phyloP scores from a whole-genome alignment of 305 asterid genomes.

The Fraxinus greggii region DNA sequence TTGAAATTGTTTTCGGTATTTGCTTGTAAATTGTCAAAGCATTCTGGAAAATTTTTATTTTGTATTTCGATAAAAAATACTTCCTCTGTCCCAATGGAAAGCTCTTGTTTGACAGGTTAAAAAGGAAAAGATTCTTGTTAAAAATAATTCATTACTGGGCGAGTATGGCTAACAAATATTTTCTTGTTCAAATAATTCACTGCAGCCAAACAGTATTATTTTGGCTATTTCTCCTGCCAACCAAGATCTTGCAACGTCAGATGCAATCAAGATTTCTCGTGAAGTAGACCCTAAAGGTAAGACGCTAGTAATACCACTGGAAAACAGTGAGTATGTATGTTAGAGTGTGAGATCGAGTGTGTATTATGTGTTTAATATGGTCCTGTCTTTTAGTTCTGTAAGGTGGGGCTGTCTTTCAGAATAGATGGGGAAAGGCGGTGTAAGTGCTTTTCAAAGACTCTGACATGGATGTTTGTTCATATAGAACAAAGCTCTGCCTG shows the following conservation, averaged over 20 bases:
- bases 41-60: background rate
- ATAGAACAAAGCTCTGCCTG: background rate
- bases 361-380: background rate
- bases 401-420: background rate
- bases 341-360: background rate
- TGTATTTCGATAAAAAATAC: background rate
- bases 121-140: background rate
- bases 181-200: constrained; percentile 13
- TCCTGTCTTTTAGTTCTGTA: background rate
- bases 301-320: background rate
- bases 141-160: constrained; percentile 12
- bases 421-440: background rate
- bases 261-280: constrained; percentile 79
- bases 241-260: constrained; percentile 88
- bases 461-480: background rate
- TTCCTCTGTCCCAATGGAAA: background rate
- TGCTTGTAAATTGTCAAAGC: constrained; percentile 5
- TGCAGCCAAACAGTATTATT: constrained; percentile 82
- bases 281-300: constrained; percentile 82
- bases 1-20: background rate
- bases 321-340: background rate
- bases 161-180: constrained; percentile 18
- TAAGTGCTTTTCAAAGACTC: background rate
- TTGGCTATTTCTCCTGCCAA: constrained; percentile 80
- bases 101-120: background rate